Conservation (phyloP, 2,329 filamentous ascomycete genomes). For the Anthostomella pinea region DNA sequence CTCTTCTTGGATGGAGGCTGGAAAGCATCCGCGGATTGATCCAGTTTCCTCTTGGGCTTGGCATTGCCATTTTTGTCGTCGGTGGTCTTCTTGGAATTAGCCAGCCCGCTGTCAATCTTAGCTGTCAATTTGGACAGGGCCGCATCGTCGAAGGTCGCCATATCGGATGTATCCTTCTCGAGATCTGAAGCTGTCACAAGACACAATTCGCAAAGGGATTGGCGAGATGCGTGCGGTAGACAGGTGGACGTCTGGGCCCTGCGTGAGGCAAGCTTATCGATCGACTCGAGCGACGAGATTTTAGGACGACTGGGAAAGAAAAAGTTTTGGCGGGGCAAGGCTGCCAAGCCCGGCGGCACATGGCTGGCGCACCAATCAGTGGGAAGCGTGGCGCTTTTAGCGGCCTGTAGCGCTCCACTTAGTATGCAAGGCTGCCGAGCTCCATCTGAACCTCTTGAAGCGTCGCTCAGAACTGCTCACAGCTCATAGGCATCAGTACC, state of each 20-base stretch:
- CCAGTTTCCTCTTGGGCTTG: conserved; percentile 42
- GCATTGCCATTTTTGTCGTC: conserved; percentile 15
- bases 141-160: conserved; percentile 47
- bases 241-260: no score
- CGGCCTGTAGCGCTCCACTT: background rate
- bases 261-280: no score
- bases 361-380: conserved; percentile 6
- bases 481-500: no score
- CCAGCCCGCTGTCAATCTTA: conserved; percentile 54
- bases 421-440: conserved; percentile 6
- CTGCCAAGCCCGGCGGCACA: conserved; percentile 6
- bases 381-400: conserved; percentile 2
- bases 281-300: no score
- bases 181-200: no score
- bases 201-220: no score
- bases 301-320: conserved; percentile 14
- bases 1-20: conserved; percentile 28
- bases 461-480: background rate
- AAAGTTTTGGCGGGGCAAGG: conserved; percentile 28
- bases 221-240: no score
- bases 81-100: conserved; percentile 32
- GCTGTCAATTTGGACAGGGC: conserved; percentile 53
- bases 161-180: conserved; percentile 6
- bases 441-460: background rate
- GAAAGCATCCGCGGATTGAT: conserved; percentile 29